Percentiles rank a stretch among this genome's conserved stretches.
These are phyloP conservation scores for Phytophthora multivora DNA, from an alignment of 352 stramenopile genomes.

Conservation along the genomic window DNA sequence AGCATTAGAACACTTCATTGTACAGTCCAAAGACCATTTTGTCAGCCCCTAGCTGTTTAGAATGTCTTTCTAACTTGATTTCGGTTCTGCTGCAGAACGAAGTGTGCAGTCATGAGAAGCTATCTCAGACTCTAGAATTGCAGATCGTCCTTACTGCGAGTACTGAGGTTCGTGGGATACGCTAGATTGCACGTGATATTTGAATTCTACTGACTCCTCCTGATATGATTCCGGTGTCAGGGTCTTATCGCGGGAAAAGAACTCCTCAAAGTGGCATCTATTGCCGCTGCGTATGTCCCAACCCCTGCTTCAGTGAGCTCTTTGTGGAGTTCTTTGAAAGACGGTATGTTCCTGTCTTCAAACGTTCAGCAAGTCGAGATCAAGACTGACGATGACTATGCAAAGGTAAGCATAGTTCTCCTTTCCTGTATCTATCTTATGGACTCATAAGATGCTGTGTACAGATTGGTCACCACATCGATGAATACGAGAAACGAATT, in stretches of 20 bases:
- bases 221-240: slow-evolving; percentile 27
- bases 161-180: slow-evolving; percentile 56
- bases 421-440: not conserved
- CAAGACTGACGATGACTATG: slow-evolving; percentile 88
- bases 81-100: slow-evolving; percentile 64
- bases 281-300: slow-evolving; percentile 76
- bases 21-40: slow-evolving; percentile 24
- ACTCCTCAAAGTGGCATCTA: slow-evolving; percentile 75
- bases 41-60: not conserved
- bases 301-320: slow-evolving; percentile 76
- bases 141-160: slow-evolving; percentile 86
- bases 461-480: slow-evolving; percentile 87
- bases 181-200: not conserved
- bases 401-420: slow-evolving; percentile 43
- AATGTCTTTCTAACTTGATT: not conserved
- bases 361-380: slow-evolving; percentile 88
- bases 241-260: slow-evolving; percentile 85
- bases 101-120: slow-evolving; percentile 84
- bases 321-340: slow-evolving; percentile 84
- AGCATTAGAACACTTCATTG: slow-evolving; percentile 89
- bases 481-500: slow-evolving; percentile 86
- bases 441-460: not conserved
- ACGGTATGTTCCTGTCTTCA: slow-evolving; percentile 76
- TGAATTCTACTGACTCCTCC: not conserved
- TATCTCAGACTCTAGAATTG: slow-evolving; percentile 81